Evolutionary conservation across 169 alveolate genomes (phyloP), one percentile per base, ranked within the genome.

Genomic region (Plasmodium ovale): DNA sequence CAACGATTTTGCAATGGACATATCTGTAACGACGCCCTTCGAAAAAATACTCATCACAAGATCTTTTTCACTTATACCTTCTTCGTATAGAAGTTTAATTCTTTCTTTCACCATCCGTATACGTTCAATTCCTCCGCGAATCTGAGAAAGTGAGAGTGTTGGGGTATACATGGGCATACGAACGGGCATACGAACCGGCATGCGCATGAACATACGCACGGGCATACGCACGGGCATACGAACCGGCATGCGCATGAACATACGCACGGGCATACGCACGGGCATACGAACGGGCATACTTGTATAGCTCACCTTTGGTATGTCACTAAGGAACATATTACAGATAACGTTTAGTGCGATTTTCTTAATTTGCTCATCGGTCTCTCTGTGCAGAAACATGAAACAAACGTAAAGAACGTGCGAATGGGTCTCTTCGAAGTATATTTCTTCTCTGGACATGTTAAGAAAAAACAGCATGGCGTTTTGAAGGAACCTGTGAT

Each of bases 371-470:
- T 74, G 29, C 12, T 74, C 88, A 51, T 74, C 59, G 21, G 29
- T 53, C 19, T 23, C 25, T 60, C 29, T 49, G 42, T 67, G 31
- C 14, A 74, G 60, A 25, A 39, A 60, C 25, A 29, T 74, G n/a
- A 74, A 37, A 33, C 77, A 74, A 29, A 74, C 16, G 9, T 31
- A 51, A 14, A 29, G 27, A 9, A 37, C 54, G 16, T 5, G 5
- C 1, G 74, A 21, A 67, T 59, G 47, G 14, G 47, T 60, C 1
- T 74, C n/a, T n/a, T 54, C 88, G 33, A 59, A 74, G n/a, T 56
- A 74, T 44, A 51, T 59, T 74, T 74, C 88, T 21, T 60, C 67
- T 33, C 44, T 74, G 5, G 88, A 74, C 44, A 74, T 35, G 53
- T 59, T 74, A 37, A 74, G 39, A 35, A 74, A 54, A 47, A 74